Evolutionary conservation across 1,139 yeast genomes (phyloP).

Genomic region (Saccharomyces pastorianus): DNA sequence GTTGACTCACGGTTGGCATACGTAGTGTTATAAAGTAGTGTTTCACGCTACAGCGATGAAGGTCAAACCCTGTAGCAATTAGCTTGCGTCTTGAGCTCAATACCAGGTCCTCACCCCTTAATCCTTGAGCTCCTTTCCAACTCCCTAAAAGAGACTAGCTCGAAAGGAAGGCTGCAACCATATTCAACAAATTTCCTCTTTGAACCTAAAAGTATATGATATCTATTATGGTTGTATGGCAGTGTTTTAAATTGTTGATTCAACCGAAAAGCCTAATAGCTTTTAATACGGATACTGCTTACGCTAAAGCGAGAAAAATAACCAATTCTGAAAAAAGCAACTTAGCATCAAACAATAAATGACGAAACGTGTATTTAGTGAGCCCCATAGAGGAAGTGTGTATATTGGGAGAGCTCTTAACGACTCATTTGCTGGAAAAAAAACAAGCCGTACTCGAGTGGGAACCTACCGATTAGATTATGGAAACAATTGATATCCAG

Average conservation of each 20-base stretch:
- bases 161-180: neutral
- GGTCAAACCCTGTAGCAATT: too few species aligned
- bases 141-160: too few species aligned
- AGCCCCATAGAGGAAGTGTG: neutral
- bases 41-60: too few species aligned
- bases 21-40: too few species aligned
- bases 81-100: too few species aligned
- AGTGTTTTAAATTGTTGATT: neutral
- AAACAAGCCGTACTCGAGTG: neutral
- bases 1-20: too few species aligned
- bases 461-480: constrained; percentile 19
- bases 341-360: neutral
- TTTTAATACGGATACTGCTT: neutral
- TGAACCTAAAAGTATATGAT: neutral
- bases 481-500: constrained; percentile 87
- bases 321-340: neutral
- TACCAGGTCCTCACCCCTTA: too few species aligned
- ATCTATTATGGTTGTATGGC: neutral
- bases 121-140: too few species aligned
- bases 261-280: neutral
- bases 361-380: neutral
- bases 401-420: neutral
- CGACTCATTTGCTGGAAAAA: neutral
- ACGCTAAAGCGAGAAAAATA: neutral
- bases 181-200: neutral